Percentiles rank a stretch among this genome's conserved stretches.
These are phyloP conservation scores for Colletotrichum eleusines DNA, from an alignment of 2,329 filamentous ascomycete genomes.

Conservation along the genomic window DNA sequence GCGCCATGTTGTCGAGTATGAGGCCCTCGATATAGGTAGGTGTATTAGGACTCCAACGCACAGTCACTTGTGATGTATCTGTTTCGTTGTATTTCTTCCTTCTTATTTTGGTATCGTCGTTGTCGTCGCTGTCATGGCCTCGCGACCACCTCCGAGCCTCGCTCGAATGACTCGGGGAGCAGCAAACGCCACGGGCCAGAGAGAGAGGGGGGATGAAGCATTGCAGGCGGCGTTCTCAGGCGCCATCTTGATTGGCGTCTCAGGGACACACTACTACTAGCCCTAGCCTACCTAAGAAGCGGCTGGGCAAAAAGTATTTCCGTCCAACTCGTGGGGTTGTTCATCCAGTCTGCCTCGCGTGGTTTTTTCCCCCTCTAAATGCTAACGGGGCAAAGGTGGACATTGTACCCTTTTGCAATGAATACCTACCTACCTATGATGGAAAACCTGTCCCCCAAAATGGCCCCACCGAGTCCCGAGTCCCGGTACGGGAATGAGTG, in stretches of 20 bases:
- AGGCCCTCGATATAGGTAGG: background rate
- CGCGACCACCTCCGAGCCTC: background rate
- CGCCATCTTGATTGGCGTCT: background rate
- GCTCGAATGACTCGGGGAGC: constrained; percentile 6
- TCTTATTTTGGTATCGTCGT: background rate
- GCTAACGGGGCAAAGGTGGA: too few species aligned
- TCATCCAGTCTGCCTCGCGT: too few species aligned
- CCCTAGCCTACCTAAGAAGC: too few species aligned
- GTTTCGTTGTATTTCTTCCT: background rate
- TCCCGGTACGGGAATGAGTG: background rate
- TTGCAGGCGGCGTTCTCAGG: background rate
- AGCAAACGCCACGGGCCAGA: constrained; percentile 21
- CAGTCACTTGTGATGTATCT: background rate
- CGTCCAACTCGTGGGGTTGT: too few species aligned
- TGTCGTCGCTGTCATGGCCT: background rate
- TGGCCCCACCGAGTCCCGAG: background rate
- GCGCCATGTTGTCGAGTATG: background rate
- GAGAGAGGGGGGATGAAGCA: too few species aligned
- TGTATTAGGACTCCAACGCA: background rate
- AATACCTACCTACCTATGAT: too few species aligned
- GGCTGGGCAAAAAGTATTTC: background rate
- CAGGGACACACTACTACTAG: background rate
- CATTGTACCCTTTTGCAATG: background rate
- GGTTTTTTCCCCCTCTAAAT: too few species aligned
- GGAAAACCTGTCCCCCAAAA: background rate